phyloP scores from a whole-genome alignment of 345 rosid species.

The Dipteronia sinensis region DNA sequence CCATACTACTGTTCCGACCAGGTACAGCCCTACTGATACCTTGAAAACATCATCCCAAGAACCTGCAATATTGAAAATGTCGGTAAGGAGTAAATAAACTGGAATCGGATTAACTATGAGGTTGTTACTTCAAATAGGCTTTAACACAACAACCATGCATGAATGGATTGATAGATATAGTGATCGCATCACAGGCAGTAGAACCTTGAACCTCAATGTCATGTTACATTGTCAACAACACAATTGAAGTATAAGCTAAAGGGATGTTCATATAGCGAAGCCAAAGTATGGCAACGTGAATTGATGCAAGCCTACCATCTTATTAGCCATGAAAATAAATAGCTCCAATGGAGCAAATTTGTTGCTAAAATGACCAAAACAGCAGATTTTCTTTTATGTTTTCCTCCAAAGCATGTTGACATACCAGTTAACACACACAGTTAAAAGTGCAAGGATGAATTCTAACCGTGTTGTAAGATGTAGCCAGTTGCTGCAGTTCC shows the following conservation, averaged over 20 bases:
- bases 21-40: slow-evolving; percentile 85
- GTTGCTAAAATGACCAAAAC: too few relatives aligned
- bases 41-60: slow-evolving; percentile 95
- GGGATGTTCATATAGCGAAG: too few relatives aligned
- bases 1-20: slow-evolving; percentile 87
- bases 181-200: too few relatives aligned
- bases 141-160: not conserved
- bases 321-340: too few relatives aligned
- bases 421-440: not conserved
- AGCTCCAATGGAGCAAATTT: too few relatives aligned
- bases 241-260: too few relatives aligned
- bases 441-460: slow-evolving; percentile 1
- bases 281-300: too few relatives aligned
- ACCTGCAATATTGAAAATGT: slow-evolving; percentile 44
- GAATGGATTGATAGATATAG: too few relatives aligned
- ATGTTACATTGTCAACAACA: too few relatives aligned
- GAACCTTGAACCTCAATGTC: too few relatives aligned
- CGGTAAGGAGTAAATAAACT: not conserved
- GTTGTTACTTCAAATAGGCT: not conserved
- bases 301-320: too few relatives aligned
- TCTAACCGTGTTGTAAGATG: slow-evolving; percentile 84
- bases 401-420: not conserved
- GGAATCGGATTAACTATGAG: not conserved
- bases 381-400: too few relatives aligned
- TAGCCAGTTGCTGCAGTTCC: slow-evolving; percentile 97